A percentile compares a stretch with the other conserved stretches of the same genome.
Evolutionary conservation across 1,284 basidiomycete genomes (phyloP).

Genomic region (Cutaneotrichosporon sp.): DNA sequence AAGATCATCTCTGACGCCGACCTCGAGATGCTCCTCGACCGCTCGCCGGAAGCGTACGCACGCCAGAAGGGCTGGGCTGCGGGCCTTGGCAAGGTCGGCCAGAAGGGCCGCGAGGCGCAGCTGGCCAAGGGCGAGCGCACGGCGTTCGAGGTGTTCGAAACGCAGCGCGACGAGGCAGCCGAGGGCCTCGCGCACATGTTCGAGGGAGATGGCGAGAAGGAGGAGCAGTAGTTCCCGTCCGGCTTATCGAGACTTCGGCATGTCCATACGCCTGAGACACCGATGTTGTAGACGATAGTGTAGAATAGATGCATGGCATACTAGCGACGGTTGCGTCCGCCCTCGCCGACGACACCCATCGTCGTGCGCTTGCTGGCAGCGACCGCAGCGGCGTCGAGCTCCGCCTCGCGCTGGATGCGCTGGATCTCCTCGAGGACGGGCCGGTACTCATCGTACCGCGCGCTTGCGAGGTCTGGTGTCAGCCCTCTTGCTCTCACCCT

Average conservation of each 20-base stretch:
- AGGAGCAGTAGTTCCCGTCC: conserved; percentile 21
- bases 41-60: conserved; percentile 73
- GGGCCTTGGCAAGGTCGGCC: conserved; percentile 41
- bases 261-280: background rate
- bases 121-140: conserved; percentile 55
- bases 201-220: conserved; percentile 42
- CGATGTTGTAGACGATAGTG: conserved; percentile 5
- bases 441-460: conserved; percentile 62
- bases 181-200: conserved; percentile 69
- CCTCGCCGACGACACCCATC: conserved; percentile 37
- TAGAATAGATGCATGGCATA: background rate
- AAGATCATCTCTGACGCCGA: conserved; percentile 78
- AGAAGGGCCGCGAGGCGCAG: conserved; percentile 44
- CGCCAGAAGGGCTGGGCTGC: conserved; percentile 73
- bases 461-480: conserved; percentile 21
- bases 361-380: conserved; percentile 47
- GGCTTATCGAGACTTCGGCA: background rate
- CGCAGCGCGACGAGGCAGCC: conserved; percentile 65
- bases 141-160: conserved; percentile 78
- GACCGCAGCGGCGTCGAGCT: conserved; percentile 78
- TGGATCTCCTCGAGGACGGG: conserved; percentile 78
- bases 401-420: conserved; percentile 78
- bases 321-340: conserved; percentile 29
- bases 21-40: conserved; percentile 75
- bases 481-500: conserved; percentile 49